These are phyloP conservation scores for Pichia phayaonensis DNA, from an alignment of 805 yeast genomes.

Conservation along the genomic window DNA sequence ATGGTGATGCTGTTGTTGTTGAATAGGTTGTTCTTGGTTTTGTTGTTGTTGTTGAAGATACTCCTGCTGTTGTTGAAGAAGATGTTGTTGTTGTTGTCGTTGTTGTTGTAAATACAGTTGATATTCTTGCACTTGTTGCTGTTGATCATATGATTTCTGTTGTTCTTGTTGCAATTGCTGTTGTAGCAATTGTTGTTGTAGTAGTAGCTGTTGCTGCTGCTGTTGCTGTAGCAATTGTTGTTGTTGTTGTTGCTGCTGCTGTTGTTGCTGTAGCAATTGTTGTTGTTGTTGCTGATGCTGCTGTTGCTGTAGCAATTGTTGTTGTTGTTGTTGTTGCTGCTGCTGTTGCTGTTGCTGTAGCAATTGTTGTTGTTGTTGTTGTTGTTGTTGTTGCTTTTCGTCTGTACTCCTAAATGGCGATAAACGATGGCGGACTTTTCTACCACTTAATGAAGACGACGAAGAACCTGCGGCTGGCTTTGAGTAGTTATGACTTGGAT, in stretches of 20 bases:
- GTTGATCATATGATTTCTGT: neutral
- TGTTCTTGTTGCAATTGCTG: constrained; percentile 2
- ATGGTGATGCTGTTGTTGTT: neutral
- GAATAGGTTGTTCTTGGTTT: neutral
- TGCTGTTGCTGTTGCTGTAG: constrained; percentile 8
- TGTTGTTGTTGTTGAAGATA: constrained; percentile 1
- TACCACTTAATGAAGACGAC: constrained; percentile 1
- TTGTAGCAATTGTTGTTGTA: constrained; percentile 1
- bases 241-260: neutral
- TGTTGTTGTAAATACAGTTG: neutral
- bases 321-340: constrained; percentile 4
- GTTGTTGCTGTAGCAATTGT: neutral
- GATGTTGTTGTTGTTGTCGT: neutral
- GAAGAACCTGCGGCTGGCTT: neutral
- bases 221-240: constrained; percentile 2
- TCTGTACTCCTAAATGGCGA: constrained; percentile 8
- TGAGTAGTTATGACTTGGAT: neutral
- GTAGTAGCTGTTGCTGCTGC: neutral
- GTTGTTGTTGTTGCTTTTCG: constrained; percentile 3
- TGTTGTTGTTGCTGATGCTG: constrained; percentile 8
- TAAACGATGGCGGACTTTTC: constrained; percentile 10
- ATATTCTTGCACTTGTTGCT: neutral
- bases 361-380: constrained; percentile 1
- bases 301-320: constrained; percentile 6
- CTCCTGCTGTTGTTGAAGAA: neutral